A percentile compares a stretch with the other conserved stretches of the same genome.
Evolutionary conservation across 495 filamentous ascomycete genomes (phyloP).

Genomic region (Polyplosphaeria fusca): DNA sequence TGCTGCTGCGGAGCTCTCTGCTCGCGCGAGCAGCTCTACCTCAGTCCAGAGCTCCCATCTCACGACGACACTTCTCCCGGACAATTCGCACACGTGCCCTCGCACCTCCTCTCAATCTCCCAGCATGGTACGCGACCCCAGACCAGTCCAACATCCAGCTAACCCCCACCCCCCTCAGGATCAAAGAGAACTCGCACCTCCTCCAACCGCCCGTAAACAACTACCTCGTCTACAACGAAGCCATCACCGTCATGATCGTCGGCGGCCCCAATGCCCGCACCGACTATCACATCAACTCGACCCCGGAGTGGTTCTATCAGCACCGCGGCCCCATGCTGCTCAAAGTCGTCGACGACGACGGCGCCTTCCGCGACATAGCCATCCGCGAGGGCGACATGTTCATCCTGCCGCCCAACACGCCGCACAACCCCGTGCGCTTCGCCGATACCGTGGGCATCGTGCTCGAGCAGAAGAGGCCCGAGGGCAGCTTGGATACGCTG

Average conservation of each 20-base stretch:
- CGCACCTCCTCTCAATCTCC: conserved; percentile 65
- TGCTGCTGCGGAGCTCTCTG: background rate
- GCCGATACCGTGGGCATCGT: conserved; percentile 76
- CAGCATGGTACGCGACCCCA: conserved; percentile 66
- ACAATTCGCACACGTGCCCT: conserved; percentile 36
- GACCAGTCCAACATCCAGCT: conserved; percentile 11
- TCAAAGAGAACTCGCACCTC: conserved; percentile 86
- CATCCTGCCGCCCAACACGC: conserved; percentile 81
- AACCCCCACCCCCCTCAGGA: conserved; percentile 53
- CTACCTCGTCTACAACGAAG: conserved; percentile 86
- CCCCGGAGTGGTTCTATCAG: conserved; percentile 97
- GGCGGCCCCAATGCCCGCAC: conserved; percentile 94
- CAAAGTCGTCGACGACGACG: conserved; percentile 70
- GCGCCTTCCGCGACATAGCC: conserved; percentile 72
- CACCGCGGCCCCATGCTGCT: conserved; percentile 90
- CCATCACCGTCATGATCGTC: conserved; percentile 85
- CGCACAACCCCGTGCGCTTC: conserved; percentile 76
- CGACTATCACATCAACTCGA: conserved; percentile 98
- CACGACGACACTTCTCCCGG: conserved; percentile 15
- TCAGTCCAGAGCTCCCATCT: too few species aligned
- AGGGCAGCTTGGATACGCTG: conserved; percentile 69
- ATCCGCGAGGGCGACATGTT: conserved; percentile 95
- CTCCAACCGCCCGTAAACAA: conserved; percentile 96
- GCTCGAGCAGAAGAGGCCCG: conserved; percentile 78
- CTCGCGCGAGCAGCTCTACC: too few species aligned